phyloP scores from a whole-genome alignment of 345 rosid genomes.

The Populus davidiana region DNA sequence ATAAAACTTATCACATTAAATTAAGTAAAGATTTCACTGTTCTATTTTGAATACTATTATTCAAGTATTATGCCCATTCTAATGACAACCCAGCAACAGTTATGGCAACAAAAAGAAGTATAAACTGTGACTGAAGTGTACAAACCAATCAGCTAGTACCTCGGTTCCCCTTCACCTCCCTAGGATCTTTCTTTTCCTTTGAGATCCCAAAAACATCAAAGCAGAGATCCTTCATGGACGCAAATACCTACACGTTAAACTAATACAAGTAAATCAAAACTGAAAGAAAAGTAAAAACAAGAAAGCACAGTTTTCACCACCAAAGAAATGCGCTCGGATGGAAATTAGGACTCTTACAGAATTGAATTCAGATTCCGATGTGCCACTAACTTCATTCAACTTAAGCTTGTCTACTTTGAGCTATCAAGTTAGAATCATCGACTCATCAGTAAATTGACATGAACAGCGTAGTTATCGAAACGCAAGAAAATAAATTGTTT shows the following conservation, averaged over 20 bases:
- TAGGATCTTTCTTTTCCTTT: slow-evolving; percentile 47
- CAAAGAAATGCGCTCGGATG: not conserved
- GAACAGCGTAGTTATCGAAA: not conserved
- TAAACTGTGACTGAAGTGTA: not conserved
- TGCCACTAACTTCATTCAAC: slow-evolving; percentile 88
- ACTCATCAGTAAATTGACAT: not conserved
- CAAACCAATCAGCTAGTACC: slow-evolving; percentile 22
- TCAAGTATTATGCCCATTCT: not conserved
- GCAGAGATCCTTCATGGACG: slow-evolving; percentile 67
- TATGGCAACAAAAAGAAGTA: not conserved
- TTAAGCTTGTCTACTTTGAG: slow-evolving; percentile 77
- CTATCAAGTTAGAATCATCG: slow-evolving; percentile 36
- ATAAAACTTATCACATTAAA: not conserved
- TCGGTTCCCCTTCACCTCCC: slow-evolving; percentile 58
- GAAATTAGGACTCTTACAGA: slow-evolving; percentile 44
- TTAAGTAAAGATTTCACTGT: no score
- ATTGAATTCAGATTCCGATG: slow-evolving; percentile 80
- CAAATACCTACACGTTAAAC: slow-evolving; percentile 43
- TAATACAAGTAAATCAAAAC: not conserved
- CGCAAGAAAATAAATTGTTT: not conserved
- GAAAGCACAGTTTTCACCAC: not conserved
- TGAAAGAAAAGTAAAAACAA: not conserved
- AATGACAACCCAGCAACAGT: not conserved
- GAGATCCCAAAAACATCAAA: slow-evolving; percentile 49
- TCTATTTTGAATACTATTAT: not conserved